Evolutionary conservation across 805 yeast species (phyloP).

Genomic region (Schwanniomyces occidentalis): DNA sequence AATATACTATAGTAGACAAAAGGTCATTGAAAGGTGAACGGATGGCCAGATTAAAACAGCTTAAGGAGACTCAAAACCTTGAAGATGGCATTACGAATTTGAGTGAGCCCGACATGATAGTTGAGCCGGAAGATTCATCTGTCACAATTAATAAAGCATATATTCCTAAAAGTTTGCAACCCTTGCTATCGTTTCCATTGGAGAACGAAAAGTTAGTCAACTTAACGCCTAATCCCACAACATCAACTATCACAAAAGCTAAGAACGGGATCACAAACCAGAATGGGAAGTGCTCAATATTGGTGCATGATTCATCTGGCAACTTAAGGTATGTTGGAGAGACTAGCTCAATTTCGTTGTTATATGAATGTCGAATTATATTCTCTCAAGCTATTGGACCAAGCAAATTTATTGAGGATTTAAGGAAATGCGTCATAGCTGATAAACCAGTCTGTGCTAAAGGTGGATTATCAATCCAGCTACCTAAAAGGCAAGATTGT

Average conservation of each 20-base stretch:
- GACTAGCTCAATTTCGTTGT: conserved; percentile 40
- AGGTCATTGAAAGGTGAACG: conserved; percentile 16
- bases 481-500: conserved; percentile 1
- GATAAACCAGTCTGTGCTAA: conserved; percentile 32
- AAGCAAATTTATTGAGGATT: conserved; percentile 37
- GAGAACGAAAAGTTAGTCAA: not conserved
- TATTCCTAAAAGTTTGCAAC: conserved; percentile 4
- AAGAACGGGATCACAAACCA: conserved; percentile 11
- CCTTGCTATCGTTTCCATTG: conserved; percentile 1
- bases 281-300: conserved; percentile 23
- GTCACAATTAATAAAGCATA: not conserved
- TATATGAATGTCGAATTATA: conserved; percentile 40
- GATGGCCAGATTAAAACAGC: conserved; percentile 1
- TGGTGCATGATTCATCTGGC: conserved; percentile 36
- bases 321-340: conserved; percentile 43
- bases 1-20: conserved; percentile 24
- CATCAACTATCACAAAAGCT: no score
- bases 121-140: no score
- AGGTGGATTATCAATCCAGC: conserved; percentile 13
- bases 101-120: not conserved
- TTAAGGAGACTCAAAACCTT: not conserved
- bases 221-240: not conserved
- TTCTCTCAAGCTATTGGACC: conserved; percentile 31
- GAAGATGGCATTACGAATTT: not conserved
- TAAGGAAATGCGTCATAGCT: conserved; percentile 32